Base-by-base conservation (phyloP, 2,329 filamentous ascomycete species). In the Pestalotiopsis sp. region DNA sequence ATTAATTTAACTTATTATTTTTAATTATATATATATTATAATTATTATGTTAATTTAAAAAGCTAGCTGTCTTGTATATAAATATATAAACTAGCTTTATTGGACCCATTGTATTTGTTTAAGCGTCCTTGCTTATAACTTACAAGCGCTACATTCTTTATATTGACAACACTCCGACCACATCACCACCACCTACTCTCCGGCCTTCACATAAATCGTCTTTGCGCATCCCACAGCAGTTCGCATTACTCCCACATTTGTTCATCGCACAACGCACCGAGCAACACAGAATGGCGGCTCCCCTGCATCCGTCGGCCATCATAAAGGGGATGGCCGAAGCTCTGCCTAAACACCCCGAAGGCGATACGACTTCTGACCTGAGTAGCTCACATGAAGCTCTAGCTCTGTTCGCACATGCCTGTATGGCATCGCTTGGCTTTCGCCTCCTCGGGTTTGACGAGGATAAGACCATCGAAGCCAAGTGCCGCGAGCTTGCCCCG, bases 361-460 rank as follows among this genome's bases (percentile, higher is more conserved):
- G 78, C 70, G 88, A 90, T 75, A 84, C 84, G 20, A 84, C 82
- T n/a, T 90, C 88, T 4, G 87, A 90, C 72, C 78, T 95, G 38
- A 90, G 90, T 72, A 91, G 88, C 68, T 88, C 92, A 0, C 93
- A 92, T 78, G 95, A 98, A 81, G 93, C 92, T 62, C 84, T 98
- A 70, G 94, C 93, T 17, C 87, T 98, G 27, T 91, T 97, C 71
- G 85, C 91, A 23, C 95, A 99, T 79, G 92, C 93, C 3, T 94
- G 91, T 75, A 93, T 98, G 90, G 79, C 88, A 27, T 90, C 91
- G 9, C 89, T 95, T 2, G 93, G 90, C 71, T 98, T 98, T 79
- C 87, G 91, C 66, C 85, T 98, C 3, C 81, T 94, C 20, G 95
- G 95, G 2, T 90, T 97, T n/a, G 88, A 91, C 62, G 94, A 98